Conservation (phyloP, 2,329 filamentous ascomycete species). For the Amphichorda felina region DNA sequence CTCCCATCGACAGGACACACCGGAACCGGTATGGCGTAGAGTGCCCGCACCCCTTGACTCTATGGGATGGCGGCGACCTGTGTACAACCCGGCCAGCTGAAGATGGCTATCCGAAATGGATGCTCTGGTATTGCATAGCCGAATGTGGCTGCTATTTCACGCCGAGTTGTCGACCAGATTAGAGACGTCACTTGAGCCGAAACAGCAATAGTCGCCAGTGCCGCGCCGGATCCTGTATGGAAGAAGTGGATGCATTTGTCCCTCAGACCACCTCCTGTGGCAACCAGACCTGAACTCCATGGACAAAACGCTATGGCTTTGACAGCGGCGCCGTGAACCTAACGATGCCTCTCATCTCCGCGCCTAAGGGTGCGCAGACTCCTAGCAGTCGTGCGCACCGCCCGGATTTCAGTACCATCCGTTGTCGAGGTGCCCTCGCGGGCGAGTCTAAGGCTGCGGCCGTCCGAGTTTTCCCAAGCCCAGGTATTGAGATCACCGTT, state of each 20-base stretch:
- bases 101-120: slow-evolving; percentile 78
- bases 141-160: slow-evolving; percentile 88
- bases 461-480: background rate
- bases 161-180: slow-evolving; percentile 75
- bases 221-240: slow-evolving; percentile 71
- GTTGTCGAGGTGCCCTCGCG: slow-evolving; percentile 1
- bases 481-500: too few relatives aligned
- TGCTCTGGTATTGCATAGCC: slow-evolving; percentile 89
- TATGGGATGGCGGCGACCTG: slow-evolving; percentile 79
- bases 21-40: slow-evolving; percentile 84
- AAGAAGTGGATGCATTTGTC: slow-evolving; percentile 96
- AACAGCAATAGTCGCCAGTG: slow-evolving; percentile 82
- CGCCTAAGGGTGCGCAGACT: slow-evolving; percentile 34
- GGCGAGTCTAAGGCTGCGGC: background rate
- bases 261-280: slow-evolving; percentile 85
- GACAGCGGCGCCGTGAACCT: slow-evolving; percentile 75
- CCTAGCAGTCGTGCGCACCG: slow-evolving; percentile 15
- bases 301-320: slow-evolving; percentile 97
- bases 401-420: slow-evolving; percentile 12
- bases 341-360: slow-evolving; percentile 56
- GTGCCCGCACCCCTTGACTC: slow-evolving; percentile 65
- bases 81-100: slow-evolving; percentile 85
- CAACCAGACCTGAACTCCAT: slow-evolving; percentile 78
- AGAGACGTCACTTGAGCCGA: slow-evolving; percentile 87
- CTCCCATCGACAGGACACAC: slow-evolving; percentile 23